Percentiles rank a stretch among this genome's conserved stretches.
Conservation (phyloP, 2,329 filamentous ascomycete species). For the Penicillium sclerotigenum region DNA sequence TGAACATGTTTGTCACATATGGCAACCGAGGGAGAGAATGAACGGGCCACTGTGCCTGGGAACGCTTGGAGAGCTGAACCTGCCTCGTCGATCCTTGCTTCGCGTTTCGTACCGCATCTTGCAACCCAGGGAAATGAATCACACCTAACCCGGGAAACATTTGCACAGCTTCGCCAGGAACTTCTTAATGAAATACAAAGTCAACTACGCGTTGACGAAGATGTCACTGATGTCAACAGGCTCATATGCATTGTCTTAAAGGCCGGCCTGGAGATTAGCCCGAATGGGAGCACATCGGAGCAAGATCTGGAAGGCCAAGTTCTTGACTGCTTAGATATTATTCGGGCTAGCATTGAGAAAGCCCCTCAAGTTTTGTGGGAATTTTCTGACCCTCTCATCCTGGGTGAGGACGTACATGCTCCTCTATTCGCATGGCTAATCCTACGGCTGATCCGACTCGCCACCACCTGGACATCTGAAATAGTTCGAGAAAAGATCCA, state of each 20-base stretch:
- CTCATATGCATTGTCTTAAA: slow-evolving; percentile 80
- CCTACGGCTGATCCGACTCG: slow-evolving; percentile 51
- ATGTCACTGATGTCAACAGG: slow-evolving; percentile 74
- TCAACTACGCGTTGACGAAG: slow-evolving; percentile 56
- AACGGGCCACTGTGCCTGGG: slow-evolving; percentile 14
- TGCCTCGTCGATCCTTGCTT: slow-evolving; percentile 75
- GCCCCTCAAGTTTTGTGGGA: slow-evolving; percentile 66
- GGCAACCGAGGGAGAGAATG: slow-evolving; percentile 24
- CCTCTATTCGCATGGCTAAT: slow-evolving; percentile 56
- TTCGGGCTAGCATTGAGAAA: slow-evolving; percentile 70
- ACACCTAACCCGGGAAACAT: slow-evolving; percentile 67
- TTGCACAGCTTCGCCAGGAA: slow-evolving; percentile 70
- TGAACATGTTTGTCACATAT: slow-evolving; percentile 23
- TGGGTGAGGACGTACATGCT: slow-evolving; percentile 47
- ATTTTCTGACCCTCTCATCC: slow-evolving; percentile 59
- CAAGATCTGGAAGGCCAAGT: slow-evolving; percentile 38
- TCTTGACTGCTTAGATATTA: slow-evolving; percentile 71
- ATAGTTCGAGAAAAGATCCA: slow-evolving; percentile 41
- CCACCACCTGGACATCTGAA: slow-evolving; percentile 42
- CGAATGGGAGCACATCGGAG: slow-evolving; percentile 63
- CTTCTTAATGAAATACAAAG: slow-evolving; percentile 50
- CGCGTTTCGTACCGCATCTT: slow-evolving; percentile 80
- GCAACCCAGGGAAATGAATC: slow-evolving; percentile 62
- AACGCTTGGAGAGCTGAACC: slow-evolving; percentile 31
- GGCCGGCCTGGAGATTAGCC: slow-evolving; percentile 63